A percentile compares a stretch with the other conserved stretches of the same genome.
These are phyloP conservation scores for Erythrobasidium yunnanense DNA, from an alignment of 768 basidiomycete genomes.

Conservation along the genomic window DNA sequence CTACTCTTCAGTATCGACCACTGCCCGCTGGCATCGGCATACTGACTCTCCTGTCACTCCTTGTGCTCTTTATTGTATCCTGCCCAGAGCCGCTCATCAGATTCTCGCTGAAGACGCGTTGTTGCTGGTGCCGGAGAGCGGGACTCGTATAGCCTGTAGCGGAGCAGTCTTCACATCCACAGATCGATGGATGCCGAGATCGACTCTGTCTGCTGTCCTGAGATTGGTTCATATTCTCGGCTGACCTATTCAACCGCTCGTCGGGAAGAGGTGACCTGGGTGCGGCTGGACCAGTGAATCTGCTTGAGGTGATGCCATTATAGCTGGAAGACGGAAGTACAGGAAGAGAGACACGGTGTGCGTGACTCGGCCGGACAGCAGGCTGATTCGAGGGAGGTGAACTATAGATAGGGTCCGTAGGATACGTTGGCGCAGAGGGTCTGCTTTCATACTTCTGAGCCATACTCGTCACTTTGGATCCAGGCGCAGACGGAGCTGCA, in stretches of 20 bases:
- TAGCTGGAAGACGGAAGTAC: neutral
- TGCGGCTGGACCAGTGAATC: too few relatives aligned
- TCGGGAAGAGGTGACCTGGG: too few relatives aligned
- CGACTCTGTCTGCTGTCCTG: neutral
- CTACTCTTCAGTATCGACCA: too few relatives aligned
- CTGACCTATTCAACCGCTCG: too few relatives aligned
- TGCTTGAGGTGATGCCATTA: too few relatives aligned
- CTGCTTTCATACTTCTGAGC: neutral
- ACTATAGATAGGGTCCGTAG: neutral
- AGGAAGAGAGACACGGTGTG: neutral
- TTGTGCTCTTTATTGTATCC: neutral
- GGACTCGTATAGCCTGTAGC: neutral
- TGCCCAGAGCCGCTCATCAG: neutral
- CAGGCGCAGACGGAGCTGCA: too few relatives aligned
- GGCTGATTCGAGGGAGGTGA: neutral
- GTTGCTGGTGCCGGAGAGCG: neutral
- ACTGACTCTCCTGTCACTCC: neutral
- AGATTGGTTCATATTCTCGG: too few relatives aligned
- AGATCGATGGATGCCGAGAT: neutral
- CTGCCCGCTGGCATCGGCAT: too few relatives aligned
- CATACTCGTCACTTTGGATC: neutral
- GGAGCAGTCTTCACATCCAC: neutral
- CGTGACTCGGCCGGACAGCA: neutral
- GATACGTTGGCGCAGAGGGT: too few relatives aligned
- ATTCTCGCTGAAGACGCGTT: neutral